Evolutionary conservation across 768 basidiomycete genomes (phyloP), one percentile per base, ranked within the genome.

Genomic region (Suillus decipiens): DNA sequence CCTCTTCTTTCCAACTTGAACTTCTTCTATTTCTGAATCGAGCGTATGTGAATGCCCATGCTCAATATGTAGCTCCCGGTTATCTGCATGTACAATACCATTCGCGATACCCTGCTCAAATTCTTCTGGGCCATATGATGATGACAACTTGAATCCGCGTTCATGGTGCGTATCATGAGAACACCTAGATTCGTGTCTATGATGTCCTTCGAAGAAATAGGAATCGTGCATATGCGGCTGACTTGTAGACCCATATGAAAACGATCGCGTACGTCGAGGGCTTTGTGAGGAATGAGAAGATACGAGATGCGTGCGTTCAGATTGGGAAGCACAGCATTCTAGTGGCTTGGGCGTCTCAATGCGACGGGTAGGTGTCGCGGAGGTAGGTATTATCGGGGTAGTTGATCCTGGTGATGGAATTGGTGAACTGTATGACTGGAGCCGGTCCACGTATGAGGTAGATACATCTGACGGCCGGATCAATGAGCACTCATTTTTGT

Each of bases 401-500:
- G 78, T 79, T n/a, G 71, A 59, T 10, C 60, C 60, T 22, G 75
- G 75, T 14, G 84, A 78, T 28, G 82, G 65, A 7, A 82, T 75
- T 3, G 82, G 80, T 2, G 89, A 89, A 1, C 83, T 75, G 61
- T 86, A 83, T 2, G 86, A 84, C 1, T 91, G 87, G 0, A 93
- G 81, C 60, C 79, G 81, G 60, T 92, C 86, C 14, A 92, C 92
- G 67, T 86, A 92, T 3, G 88, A 82, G 0, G 89, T 91, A 22
- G 91, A 92, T 51, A 85, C 73, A 69, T 91, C 92, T 93, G 68
- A 41, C 12, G 11, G 39, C 31, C 1, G 11, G n/a, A 53, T 37
- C 17, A 64, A 22, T 28, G 24, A 41, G 56, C 5, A 17, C 17
- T 41, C 22, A 41, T 19, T 41, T 17, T 24, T 61, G 36, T 1